Conservation (phyloP, 1,139 yeast genomes). For the Hansenula lynferdii region DNA sequence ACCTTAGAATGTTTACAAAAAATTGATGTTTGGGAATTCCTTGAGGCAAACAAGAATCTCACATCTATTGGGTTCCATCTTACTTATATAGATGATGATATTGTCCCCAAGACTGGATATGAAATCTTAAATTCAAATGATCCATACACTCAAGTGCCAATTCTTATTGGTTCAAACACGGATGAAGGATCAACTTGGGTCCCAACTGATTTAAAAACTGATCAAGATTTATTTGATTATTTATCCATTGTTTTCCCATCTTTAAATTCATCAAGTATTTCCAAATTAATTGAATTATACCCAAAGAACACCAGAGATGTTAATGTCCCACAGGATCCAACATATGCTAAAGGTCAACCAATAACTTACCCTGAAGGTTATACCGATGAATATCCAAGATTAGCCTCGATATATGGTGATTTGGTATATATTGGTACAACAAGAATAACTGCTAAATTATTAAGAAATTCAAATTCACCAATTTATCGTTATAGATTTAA, state of each 20-base stretch:
- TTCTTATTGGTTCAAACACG: slow-evolving; percentile 16
- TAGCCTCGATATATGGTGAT: slow-evolving; percentile 13
- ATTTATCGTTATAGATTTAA: slow-evolving; percentile 19
- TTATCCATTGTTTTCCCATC: slow-evolving; percentile 1
- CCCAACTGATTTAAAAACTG: slow-evolving; percentile 2
- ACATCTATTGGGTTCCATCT: slow-evolving; percentile 12
- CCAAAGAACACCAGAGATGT: slow-evolving; percentile 3
- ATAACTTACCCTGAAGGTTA: slow-evolving; percentile 5
- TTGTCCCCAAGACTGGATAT: slow-evolving; percentile 11
- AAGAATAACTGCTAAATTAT: slow-evolving; percentile 8
- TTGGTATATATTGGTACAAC: slow-evolving; percentile 12
- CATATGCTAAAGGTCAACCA: slow-evolving; percentile 3
- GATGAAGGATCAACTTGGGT: slow-evolving; percentile 18
- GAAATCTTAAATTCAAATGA: slow-evolving; percentile 9
- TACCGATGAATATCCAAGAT: slow-evolving; percentile 7
- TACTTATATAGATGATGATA: slow-evolving; percentile 16
- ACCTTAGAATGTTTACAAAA: slow-evolving; percentile 16
- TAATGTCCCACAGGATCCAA: slow-evolving; percentile 11
- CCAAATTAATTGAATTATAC: slow-evolving; percentile 3
- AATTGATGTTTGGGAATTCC: slow-evolving; percentile 8
- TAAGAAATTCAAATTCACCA: slow-evolving; percentile 1
- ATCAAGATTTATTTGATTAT: not conserved
- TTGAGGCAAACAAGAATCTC: slow-evolving; percentile 13
- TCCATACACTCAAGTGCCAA: slow-evolving; percentile 11
- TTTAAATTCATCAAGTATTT: slow-evolving; percentile 6